phyloP scores from a whole-genome alignment of 106 monocot species.

The Dendrobium catenatum region DNA sequence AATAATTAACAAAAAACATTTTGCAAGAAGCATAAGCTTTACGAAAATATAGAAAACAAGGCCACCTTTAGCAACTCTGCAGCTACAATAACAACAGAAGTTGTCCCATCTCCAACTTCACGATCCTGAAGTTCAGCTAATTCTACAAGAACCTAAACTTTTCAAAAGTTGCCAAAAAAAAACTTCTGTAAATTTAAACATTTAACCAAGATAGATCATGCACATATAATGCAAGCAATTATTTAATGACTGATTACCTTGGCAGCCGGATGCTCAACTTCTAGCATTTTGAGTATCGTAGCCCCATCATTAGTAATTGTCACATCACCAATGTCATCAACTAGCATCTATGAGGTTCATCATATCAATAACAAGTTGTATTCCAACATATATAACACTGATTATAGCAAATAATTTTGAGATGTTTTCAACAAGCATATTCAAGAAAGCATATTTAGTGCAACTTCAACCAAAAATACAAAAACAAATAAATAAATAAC shows the following conservation, averaged over 20 bases:
- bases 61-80: constrained; percentile 92
- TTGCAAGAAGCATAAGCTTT: neutral
- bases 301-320: constrained; percentile 99
- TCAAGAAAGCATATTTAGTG: neutral
- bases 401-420: neutral
- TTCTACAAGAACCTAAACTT: constrained; percentile 85
- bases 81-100: constrained; percentile 86
- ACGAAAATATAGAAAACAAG: neutral
- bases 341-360: constrained; percentile 63
- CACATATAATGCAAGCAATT: neutral
- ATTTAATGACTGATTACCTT: constrained; percentile 44
- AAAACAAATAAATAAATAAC: no score
- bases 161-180: constrained; percentile 3
- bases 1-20: neutral
- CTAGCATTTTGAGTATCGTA: constrained; percentile 97
- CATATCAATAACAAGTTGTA: neutral
- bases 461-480: neutral
- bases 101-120: constrained; percentile 98
- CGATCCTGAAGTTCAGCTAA: constrained; percentile 96
- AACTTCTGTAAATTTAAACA: neutral
- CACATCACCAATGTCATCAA: constrained; percentile 99
- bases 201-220: neutral
- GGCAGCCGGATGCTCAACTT: constrained; percentile 98
- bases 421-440: neutral
- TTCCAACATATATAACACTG: neutral